Percentiles rank a stretch among this genome's conserved stretches.
Conservation (phyloP, 2,329 filamentous ascomycete genomes). For the Drechslera avenae region DNA sequence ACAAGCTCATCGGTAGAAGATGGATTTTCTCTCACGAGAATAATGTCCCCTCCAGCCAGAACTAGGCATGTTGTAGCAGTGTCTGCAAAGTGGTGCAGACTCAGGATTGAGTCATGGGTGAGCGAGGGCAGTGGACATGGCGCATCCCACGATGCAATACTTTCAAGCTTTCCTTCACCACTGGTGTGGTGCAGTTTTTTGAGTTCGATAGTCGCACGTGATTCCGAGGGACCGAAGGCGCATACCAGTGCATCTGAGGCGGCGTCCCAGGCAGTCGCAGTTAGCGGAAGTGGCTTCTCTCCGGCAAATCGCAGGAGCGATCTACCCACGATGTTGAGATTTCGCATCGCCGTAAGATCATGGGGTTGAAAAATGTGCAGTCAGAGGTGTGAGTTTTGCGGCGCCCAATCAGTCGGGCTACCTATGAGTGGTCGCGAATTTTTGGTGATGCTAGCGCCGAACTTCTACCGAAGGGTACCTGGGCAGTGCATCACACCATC, state of each 20-base stretch:
- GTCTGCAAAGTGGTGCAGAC: conserved; percentile 84
- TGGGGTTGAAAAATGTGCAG: conserved; percentile 9
- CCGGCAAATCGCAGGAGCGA: conserved; percentile 65
- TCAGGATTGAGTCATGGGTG: conserved; percentile 74
- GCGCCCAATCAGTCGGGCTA: conserved; percentile 3
- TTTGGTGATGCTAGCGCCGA: conserved; percentile 28
- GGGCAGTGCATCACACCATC: conserved; percentile 15
- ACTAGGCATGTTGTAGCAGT: conserved; percentile 78
- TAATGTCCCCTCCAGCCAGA: conserved; percentile 86
- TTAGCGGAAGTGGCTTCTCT: conserved; percentile 62
- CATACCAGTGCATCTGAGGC: conserved; percentile 78
- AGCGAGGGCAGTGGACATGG: conserved; percentile 79
- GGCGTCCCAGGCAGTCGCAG: conserved; percentile 85
- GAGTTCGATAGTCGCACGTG: conserved; percentile 75
- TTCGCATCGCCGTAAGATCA: conserved; percentile 69
- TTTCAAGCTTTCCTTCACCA: conserved; percentile 46
- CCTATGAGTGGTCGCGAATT: conserved; percentile 19
- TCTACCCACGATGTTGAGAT: conserved; percentile 79
- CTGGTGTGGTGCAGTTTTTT: conserved; percentile 57
- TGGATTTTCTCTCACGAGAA: conserved; percentile 78
- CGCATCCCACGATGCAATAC: conserved; percentile 86
- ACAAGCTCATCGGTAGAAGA: conserved; percentile 74
- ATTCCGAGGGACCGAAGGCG: conserved; percentile 78
- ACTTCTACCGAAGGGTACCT: conserved; percentile 32
- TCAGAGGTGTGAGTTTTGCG: conserved; percentile 8